phyloP scores from a whole-genome alignment of 768 basidiomycete species.

The Boletus patriciae region DNA sequence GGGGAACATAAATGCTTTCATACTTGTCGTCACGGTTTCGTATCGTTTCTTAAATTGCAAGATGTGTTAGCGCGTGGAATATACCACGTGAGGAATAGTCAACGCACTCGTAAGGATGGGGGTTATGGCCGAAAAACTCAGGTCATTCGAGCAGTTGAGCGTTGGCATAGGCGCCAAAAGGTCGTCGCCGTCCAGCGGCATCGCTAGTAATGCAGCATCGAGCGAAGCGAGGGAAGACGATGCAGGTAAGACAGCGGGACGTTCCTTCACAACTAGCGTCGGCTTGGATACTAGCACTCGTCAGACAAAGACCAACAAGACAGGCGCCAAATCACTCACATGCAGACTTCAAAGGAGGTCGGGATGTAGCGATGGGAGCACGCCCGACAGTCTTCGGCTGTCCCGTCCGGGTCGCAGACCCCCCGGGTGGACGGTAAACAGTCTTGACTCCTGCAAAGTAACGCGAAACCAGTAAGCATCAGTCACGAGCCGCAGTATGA shows the following conservation, averaged over 20 bases:
- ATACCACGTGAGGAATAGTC: neutral
- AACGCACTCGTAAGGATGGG: neutral
- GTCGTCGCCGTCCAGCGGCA: neutral
- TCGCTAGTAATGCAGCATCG: slow-evolving; percentile 13
- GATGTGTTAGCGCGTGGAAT: neutral
- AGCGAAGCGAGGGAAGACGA: slow-evolving; percentile 19
- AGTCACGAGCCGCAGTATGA: neutral
- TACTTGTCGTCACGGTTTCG: neutral
- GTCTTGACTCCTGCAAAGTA: slow-evolving; percentile 8
- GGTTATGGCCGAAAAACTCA: slow-evolving; percentile 3
- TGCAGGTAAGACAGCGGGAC: neutral
- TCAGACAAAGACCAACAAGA: slow-evolving; percentile 8
- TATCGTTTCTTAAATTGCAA: neutral
- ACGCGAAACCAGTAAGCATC: neutral
- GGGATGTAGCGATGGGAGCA: neutral
- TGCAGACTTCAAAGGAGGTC: neutral
- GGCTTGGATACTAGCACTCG: neutral
- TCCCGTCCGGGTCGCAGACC: slow-evolving; percentile 18
- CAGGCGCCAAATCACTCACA: slow-evolving; percentile 4
- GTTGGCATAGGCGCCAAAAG: slow-evolving; percentile 1
- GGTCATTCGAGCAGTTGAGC: neutral
- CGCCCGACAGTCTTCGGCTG: neutral
- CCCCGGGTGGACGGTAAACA: slow-evolving; percentile 8
- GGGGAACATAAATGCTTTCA: neutral
- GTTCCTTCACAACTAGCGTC: neutral